Evolutionary conservation across 2,329 filamentous ascomycete species (phyloP).

Genomic region (Colletotrichum acutatum): DNA sequence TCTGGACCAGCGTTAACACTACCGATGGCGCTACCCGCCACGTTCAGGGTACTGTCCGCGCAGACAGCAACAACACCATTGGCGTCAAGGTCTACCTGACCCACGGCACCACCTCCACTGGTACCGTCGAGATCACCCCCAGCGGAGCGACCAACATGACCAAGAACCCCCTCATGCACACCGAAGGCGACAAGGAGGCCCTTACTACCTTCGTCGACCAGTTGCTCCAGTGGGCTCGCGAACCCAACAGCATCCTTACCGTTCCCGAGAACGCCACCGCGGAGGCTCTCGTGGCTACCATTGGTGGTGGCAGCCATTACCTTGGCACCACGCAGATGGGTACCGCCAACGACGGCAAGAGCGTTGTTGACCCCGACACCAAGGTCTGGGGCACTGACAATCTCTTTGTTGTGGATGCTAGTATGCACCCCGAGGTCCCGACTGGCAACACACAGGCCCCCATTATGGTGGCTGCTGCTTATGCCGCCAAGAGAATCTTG

Average conservation of each 20-base stretch:
- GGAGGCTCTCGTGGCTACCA: slow-evolving; percentile 39
- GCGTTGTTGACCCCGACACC: slow-evolving; percentile 46
- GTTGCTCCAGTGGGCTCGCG: slow-evolving; percentile 41
- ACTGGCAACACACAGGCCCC: slow-evolving; percentile 36
- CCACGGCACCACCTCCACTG: slow-evolving; percentile 59
- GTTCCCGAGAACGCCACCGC: slow-evolving; percentile 38
- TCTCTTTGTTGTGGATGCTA: slow-evolving; percentile 44
- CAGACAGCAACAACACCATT: slow-evolving; percentile 53
- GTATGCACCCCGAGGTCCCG: slow-evolving; percentile 48
- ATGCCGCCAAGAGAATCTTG: slow-evolving; percentile 31
- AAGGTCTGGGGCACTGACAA: slow-evolving; percentile 45
- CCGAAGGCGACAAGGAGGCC: slow-evolving; percentile 42
- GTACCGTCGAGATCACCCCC: slow-evolving; percentile 53
- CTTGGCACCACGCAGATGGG: slow-evolving; percentile 46
- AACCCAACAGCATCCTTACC: slow-evolving; percentile 38
- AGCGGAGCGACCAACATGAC: slow-evolving; percentile 54
- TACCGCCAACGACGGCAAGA: slow-evolving; percentile 42
- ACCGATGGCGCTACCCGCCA: slow-evolving; percentile 51
- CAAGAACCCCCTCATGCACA: slow-evolving; percentile 49
- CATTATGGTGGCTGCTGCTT: slow-evolving; percentile 34
- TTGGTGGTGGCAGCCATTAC: slow-evolving; percentile 43
- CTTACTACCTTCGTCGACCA: slow-evolving; percentile 41
- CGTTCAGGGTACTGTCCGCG: slow-evolving; percentile 58
- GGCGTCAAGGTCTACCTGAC: slow-evolving; percentile 62
- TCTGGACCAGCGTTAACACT: slow-evolving; percentile 56